phyloP scores from a whole-genome alignment of 257 asterid genomes.

The Cinchona pubescens region DNA sequence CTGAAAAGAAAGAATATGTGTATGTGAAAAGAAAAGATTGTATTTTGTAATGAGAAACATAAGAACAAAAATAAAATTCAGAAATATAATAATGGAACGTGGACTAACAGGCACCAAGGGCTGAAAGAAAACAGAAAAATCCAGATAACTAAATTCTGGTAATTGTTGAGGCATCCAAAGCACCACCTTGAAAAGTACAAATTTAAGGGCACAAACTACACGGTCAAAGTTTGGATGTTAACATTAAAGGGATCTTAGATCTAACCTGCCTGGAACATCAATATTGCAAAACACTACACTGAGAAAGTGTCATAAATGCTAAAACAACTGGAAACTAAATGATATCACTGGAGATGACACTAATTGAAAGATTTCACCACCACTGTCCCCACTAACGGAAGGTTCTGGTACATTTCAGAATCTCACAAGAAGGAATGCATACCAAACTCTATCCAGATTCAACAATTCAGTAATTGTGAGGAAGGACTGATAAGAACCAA shows the following conservation, averaged over 20 bases:
- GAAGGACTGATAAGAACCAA: not conserved
- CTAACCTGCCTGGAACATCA: not conserved
- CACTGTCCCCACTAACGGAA: not conserved
- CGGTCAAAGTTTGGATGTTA: not conserved
- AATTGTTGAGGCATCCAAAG: not conserved
- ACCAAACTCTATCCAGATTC: conserved; percentile 8
- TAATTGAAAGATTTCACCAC: not conserved
- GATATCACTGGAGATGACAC: not conserved
- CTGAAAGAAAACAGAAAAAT: not conserved
- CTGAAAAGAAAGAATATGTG: not conserved
- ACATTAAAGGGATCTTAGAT: not conserved
- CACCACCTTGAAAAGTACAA: not conserved
- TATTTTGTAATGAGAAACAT: too few species aligned
- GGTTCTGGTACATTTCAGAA: not conserved
- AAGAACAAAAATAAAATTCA: too few species aligned
- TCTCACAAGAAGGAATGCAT: not conserved
- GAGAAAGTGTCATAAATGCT: not conserved
- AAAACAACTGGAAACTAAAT: not conserved
- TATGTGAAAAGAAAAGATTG: not conserved
- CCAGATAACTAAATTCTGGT: not conserved
- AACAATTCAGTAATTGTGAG: not conserved
- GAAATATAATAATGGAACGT: not conserved
- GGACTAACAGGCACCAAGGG: not conserved
- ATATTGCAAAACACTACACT: not conserved
- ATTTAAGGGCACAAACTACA: too few species aligned